Evolutionary conservation across 768 basidiomycete species (phyloP), one percentile per base, ranked within the genome.

Genomic region (Russula sp.): DNA sequence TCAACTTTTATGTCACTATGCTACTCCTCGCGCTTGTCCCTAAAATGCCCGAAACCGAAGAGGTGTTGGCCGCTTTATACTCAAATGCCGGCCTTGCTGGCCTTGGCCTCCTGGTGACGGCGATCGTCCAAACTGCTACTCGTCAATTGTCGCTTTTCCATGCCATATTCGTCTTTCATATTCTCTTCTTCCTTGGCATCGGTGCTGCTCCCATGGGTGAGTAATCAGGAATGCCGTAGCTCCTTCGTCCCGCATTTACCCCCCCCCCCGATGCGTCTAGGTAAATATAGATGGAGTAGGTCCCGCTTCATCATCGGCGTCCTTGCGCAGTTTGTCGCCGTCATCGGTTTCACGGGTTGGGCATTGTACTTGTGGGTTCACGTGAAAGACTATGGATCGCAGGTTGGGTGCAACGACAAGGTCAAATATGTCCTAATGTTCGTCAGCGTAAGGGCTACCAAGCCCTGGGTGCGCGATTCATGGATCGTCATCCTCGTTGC

Each of bases 1-100:
- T 66, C 57, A 66, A 66, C 39, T 49, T 65, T n/a, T 66, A 66
- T 20, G 39, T 0, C 13, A 65, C 65, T 1, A 59, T 66, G 39
- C 0, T 64, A 2, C 13, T 66, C 7, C 62, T 66, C 11, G 53
- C 65, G 1, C 0, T 55, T 22, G 20, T 64, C 20, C 65, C 65
- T 1, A n/a, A 20, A 20, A 59, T 22, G 2, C 57, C 63, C n/a
- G 9, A 55, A 11, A 66, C 62, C 11, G 47, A 51, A 35, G 57
- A 55, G 14, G 11, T 66, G 3, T 37, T 65, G 10, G n/a, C 42
- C 2, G 39, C 45, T 1, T 14, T 66, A 20, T 58, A 54, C 27
- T 7, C 47, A 13, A 59, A 50, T 27, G 53, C 57, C 1, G 57
- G 57, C 27, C 1, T 66, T 18, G 2, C 65, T 27, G 62, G 65